Base-by-base conservation (phyloP, 1,284 basidiomycete species). In the Leucoagaricus sp. region DNA sequence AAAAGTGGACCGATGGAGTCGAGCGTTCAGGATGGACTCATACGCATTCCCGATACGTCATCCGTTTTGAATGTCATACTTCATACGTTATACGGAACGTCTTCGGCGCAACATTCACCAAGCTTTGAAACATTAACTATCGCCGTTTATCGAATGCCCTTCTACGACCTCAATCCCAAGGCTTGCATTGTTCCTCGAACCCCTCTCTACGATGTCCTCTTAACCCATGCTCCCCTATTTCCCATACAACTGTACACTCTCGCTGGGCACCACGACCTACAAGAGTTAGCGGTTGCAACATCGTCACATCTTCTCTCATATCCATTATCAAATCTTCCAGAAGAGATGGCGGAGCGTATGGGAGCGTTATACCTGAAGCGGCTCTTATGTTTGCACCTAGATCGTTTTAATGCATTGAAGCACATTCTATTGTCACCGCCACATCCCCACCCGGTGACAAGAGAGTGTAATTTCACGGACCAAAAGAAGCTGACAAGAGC, bases 401-500 rank as follows among this genome's bases (percentile, higher is more conserved):
- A 70, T 17, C 70, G 77, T n/a, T 64, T 68, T 17, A 62, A 67
- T 29, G 62, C 69, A 0, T 64, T 79, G 25, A 79, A 75, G 55
- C 59, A 69, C 8, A 69, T 79, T 17, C 64, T 82, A 6, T 64
- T 80, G 2, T 69, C 72, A n/a, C 79, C 81, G 2, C 84, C 83
- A 2, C 74, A 75, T 38, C 77, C 77, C 0, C 85, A 86, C 66
- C 71, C 79, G 0, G 75, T 79, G 0, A 80, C 76, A 0, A 63
- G 67, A 29, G 56, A 67, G 3, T 85, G 84, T 57, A 72, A 71
- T 54, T 80, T 81, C 53, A 61, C 65, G 1, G 73, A 80, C 52
- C 83, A 85, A 63, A 81, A 77, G 60, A 75, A 70, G 49, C 57
- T 84, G 29, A 75, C 73, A 2, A 68, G 81, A n/a, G 80, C 79